phyloP scores from a whole-genome alignment of 2,329 filamentous ascomycete species.

The Aspergillus sclerotialis region DNA sequence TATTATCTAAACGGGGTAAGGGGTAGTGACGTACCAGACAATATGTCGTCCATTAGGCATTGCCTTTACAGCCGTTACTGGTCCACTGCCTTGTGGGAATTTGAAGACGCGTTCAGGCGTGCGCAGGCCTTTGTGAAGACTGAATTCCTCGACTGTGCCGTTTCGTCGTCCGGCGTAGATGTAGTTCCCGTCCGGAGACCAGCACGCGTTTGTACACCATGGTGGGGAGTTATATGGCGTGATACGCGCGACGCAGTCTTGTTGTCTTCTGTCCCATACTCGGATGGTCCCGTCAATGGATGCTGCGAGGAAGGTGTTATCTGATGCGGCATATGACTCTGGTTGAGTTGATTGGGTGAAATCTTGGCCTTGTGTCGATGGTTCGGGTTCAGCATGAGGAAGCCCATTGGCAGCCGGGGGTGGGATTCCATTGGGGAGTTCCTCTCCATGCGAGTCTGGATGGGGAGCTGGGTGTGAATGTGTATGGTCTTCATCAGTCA shows the following conservation, averaged over 20 bases:
- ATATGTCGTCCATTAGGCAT: slow-evolving; percentile 93
- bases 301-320: slow-evolving; percentile 80
- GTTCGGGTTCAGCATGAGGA: slow-evolving; percentile 34
- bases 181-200: slow-evolving; percentile 90
- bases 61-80: slow-evolving; percentile 77
- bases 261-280: slow-evolving; percentile 54
- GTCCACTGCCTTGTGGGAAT: slow-evolving; percentile 81
- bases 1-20: slow-evolving; percentile 4
- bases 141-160: slow-evolving; percentile 90
- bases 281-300: slow-evolving; percentile 44
- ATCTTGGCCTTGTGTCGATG: slow-evolving; percentile 17
- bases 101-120: slow-evolving; percentile 72
- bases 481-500: slow-evolving; percentile 5
- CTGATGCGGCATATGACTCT: slow-evolving; percentile 38
- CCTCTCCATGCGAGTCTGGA: slow-evolving; percentile 11
- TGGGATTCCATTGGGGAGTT: slow-evolving; percentile 16
- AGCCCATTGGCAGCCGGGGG: slow-evolving; percentile 34
- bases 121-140: slow-evolving; percentile 70
- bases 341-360: slow-evolving; percentile 18
- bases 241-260: slow-evolving; percentile 72
- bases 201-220: slow-evolving; percentile 97
- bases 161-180: slow-evolving; percentile 91
- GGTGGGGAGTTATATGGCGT: slow-evolving; percentile 70
- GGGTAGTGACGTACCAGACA: slow-evolving; percentile 57
- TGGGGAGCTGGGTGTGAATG: slow-evolving; percentile 6